A percentile compares a stretch with the other conserved stretches of the same genome.
These are phyloP conservation scores for Silene latifolia DNA, from an alignment of 148 eudicot genomes.

Conservation along the genomic window DNA sequence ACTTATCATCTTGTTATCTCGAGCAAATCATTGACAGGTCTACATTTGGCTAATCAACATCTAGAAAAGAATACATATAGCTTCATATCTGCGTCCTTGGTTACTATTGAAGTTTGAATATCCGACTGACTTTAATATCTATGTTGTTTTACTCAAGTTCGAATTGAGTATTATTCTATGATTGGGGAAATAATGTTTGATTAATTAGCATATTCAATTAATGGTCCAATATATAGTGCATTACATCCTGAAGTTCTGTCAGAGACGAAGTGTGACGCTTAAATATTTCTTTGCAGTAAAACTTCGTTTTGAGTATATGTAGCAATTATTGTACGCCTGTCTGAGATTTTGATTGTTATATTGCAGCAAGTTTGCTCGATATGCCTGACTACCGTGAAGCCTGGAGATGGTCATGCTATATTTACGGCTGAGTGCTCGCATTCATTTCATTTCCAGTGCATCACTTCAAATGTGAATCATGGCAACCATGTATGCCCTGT, in stretches of 20 bases:
- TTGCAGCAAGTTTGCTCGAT: constrained; percentile 71
- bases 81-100: not conserved
- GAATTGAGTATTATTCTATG: not conserved
- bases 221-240: not conserved
- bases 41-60: not conserved
- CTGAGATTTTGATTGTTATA: not conserved
- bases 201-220: not conserved
- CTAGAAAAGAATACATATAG: not conserved
- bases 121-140: too few relatives aligned
- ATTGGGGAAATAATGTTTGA: not conserved
- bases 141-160: not conserved
- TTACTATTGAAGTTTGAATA: not conserved
- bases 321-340: not conserved
- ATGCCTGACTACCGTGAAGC: constrained; percentile 63
- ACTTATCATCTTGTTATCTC: not conserved
- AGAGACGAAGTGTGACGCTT: too few relatives aligned
- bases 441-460: constrained; percentile 81
- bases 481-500: constrained; percentile 79
- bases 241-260: too few relatives aligned
- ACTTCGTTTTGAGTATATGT: not conserved
- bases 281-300: not conserved
- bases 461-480: constrained; percentile 70
- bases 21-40: not conserved
- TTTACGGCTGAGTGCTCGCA: constrained; percentile 93
- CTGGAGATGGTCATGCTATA: constrained; percentile 79